phyloP scores from a whole-genome alignment of 768 basidiomycete species.

The Suillus weaverae region DNA sequence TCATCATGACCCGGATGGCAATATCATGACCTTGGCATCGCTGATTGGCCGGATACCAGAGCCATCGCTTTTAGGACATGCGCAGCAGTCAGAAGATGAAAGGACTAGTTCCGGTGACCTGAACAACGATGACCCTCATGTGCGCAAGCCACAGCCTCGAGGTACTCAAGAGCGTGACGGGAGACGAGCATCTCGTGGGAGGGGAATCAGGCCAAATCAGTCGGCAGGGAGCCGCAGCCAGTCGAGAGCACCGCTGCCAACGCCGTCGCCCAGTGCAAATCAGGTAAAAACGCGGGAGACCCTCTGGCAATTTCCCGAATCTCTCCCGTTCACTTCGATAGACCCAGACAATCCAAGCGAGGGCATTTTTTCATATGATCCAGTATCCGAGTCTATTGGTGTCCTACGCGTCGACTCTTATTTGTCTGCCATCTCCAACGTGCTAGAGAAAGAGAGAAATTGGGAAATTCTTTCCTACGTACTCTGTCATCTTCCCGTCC shows the following conservation, averaged over 20 bases:
- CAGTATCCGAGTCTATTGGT: slow-evolving; percentile 39
- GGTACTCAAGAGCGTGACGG: slow-evolving; percentile 53
- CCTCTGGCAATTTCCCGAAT: slow-evolving; percentile 73
- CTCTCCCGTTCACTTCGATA: slow-evolving; percentile 51
- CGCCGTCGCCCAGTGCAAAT: slow-evolving; percentile 25
- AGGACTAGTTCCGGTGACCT: slow-evolving; percentile 24
- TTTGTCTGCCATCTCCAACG: slow-evolving; percentile 56
- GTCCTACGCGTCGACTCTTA: slow-evolving; percentile 78
- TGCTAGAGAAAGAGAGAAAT: slow-evolving; percentile 74
- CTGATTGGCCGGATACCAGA: slow-evolving; percentile 56
- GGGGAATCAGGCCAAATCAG: slow-evolving; percentile 42
- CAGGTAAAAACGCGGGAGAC: slow-evolving; percentile 35
- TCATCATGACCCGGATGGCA: slow-evolving; percentile 56
- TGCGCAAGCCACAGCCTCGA: slow-evolving; percentile 48
- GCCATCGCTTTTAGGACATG: slow-evolving; percentile 3
- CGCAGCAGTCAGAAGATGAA: slow-evolving; percentile 23
- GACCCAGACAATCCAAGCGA: slow-evolving; percentile 68
- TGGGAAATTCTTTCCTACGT: slow-evolving; percentile 96
- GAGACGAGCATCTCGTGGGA: slow-evolving; percentile 52
- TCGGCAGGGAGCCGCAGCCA: slow-evolving; percentile 59
- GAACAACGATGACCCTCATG: slow-evolving; percentile 26
- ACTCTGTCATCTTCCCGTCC: slow-evolving; percentile 86
- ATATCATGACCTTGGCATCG: slow-evolving; percentile 57
- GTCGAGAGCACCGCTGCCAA: slow-evolving; percentile 50
- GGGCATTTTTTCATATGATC: slow-evolving; percentile 65